Conservation (phyloP, 2,329 filamentous ascomycete species). For the Cytospora piceicola region DNA sequence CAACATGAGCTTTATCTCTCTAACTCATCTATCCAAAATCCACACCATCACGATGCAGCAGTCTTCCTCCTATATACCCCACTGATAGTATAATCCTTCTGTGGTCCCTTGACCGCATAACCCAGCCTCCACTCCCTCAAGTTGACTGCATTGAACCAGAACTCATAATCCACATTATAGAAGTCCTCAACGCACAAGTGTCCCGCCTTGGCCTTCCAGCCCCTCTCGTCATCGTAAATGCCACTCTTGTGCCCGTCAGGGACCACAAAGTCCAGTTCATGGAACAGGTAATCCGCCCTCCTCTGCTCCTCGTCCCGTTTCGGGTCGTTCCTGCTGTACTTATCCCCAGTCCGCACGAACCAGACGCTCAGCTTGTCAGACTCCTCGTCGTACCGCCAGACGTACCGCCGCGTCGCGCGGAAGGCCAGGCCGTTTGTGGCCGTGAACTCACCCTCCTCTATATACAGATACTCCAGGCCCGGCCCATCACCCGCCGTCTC, state of each 20-base stretch:
- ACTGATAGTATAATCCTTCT: slow-evolving; percentile 71
- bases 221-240: slow-evolving; percentile 41
- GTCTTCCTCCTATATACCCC: slow-evolving; percentile 53
- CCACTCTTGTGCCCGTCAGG: slow-evolving; percentile 36
- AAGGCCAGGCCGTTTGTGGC: slow-evolving; percentile 61
- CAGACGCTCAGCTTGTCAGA: slow-evolving; percentile 69
- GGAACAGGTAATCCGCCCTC: slow-evolving; percentile 74
- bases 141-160: slow-evolving; percentile 62
- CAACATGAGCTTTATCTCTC: background rate
- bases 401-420: slow-evolving; percentile 66
- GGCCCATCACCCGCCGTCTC: slow-evolving; percentile 38
- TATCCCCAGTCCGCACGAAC: slow-evolving; percentile 70
- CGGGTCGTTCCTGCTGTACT: slow-evolving; percentile 67
- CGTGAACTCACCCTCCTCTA: slow-evolving; percentile 68
- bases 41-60: background rate
- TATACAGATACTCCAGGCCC: slow-evolving; percentile 67
- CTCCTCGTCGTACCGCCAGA: slow-evolving; percentile 70
- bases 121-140: slow-evolving; percentile 62
- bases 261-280: slow-evolving; percentile 66
- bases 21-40: slow-evolving; percentile 2
- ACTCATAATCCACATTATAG: slow-evolving; percentile 72
- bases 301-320: slow-evolving; percentile 71
- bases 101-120: slow-evolving; percentile 71
- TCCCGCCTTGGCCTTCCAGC: slow-evolving; percentile 67
- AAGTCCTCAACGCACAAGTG: slow-evolving; percentile 74